These are phyloP conservation scores for Kalmusia sp. DNA, from an alignment of 2,329 filamentous ascomycete species.

Conservation along the genomic window DNA sequence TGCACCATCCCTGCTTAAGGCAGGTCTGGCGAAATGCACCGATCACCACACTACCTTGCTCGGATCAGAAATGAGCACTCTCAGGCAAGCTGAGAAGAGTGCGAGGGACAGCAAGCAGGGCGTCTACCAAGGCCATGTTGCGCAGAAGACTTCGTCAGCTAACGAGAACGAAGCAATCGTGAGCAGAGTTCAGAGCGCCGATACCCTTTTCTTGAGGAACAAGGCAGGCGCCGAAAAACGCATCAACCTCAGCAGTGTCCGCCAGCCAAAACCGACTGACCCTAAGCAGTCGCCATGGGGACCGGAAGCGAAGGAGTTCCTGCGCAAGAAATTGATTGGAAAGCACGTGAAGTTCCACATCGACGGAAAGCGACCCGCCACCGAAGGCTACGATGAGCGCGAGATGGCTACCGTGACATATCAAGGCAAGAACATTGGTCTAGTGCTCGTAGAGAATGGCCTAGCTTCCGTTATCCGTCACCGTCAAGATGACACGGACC, in stretches of 20 bases:
- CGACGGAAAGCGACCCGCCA: conserved; percentile 88
- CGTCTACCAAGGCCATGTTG: conserved; percentile 81
- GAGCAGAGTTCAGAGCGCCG: conserved; percentile 83
- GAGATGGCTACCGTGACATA: conserved; percentile 89
- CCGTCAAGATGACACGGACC: conserved; percentile 91
- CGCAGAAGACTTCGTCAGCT: conserved; percentile 65
- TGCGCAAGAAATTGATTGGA: conserved; percentile 91
- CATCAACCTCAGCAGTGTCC: conserved; percentile 89
- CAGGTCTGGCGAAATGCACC: conserved; percentile 88
- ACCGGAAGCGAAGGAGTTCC: conserved; percentile 93
- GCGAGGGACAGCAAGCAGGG: conserved; percentile 80
- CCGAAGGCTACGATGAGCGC: conserved; percentile 89
- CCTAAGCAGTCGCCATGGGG: conserved; percentile 86
- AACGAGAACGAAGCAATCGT: conserved; percentile 82
- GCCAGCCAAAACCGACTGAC: conserved; percentile 89
- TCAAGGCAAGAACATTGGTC: conserved; percentile 85
- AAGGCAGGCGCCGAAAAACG: conserved; percentile 88
- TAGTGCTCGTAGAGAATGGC: conserved; percentile 87
- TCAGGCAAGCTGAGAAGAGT: conserved; percentile 85
- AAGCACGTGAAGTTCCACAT: conserved; percentile 91
- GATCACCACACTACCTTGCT: conserved; percentile 96
- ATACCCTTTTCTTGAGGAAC: conserved; percentile 85
- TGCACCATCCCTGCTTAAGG: conserved; percentile 86
- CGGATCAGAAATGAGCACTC: conserved; percentile 82
- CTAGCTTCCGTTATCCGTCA: conserved; percentile 95